Evolutionary conservation across 2,329 filamentous ascomycete genomes (phyloP), one percentile per base, ranked within the genome.

Genomic region (Colletotrichum plurivorum): DNA sequence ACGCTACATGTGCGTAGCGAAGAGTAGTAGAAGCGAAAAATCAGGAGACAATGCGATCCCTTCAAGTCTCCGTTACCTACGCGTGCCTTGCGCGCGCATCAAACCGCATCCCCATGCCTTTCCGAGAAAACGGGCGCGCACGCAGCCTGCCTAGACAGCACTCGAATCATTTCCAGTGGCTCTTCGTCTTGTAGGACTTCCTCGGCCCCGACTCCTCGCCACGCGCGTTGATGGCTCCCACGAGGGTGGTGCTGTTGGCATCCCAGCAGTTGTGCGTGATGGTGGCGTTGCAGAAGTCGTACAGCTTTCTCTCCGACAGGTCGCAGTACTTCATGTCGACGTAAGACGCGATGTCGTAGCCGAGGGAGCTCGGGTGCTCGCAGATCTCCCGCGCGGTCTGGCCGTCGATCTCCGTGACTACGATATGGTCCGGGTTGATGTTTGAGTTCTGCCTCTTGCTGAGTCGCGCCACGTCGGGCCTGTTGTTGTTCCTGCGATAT

Each of bases 281-380:
- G 5, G 10, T 12, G 13, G 20, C 22, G 2, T n/a, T 45, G 58
- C 64, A 67, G 4, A 67, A 9, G n/a, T 67, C 51, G 5, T 63
- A 63, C 1, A 67, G 7, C 15, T 46, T 53, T 41, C 46, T 52
- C 22, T 52, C 39, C 1, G 58, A 57, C 0, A 67, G 45, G 15
- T 67, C 58, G 64, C 64, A 67, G 45, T 36, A 63, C n/a, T 67
- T 63, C 22, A 51, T 57, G 45, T 67, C 58, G 3, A 63, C 45
- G 16, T 56, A 67, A 0, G 64, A 67, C 10, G 41, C 64, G 5
- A 67, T 67, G 58, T 67, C 64, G 3, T 56, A 67, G 1, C 64
- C 64, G 7, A 43, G 43, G 1, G 64, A 67, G 36, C 52, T 56
- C 2, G 45, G 51, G 31, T 67, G 27, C 46, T 63, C 43, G 22